These are phyloP conservation scores for Lepidium aucheri DNA, from an alignment of 345 rosid genomes.

Conservation along the genomic window DNA sequence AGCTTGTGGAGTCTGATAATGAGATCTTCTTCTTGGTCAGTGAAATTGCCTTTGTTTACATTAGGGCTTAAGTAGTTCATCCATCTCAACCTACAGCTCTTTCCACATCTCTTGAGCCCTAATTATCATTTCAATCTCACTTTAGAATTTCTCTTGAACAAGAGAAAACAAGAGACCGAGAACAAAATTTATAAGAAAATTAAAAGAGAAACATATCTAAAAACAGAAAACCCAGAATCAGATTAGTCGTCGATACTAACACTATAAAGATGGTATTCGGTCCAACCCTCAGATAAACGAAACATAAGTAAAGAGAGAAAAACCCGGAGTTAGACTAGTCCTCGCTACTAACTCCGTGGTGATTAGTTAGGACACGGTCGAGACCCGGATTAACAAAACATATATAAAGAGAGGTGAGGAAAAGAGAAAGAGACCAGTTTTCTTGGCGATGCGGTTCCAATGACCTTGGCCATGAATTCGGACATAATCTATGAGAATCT, in stretches of 20 bases:
- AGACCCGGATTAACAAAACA: too few species aligned
- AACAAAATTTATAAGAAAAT: too few species aligned
- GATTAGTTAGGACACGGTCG: too few species aligned
- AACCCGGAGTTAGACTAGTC: too few species aligned
- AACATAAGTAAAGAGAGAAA: too few species aligned
- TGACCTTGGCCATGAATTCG: slow-evolving; percentile 45
- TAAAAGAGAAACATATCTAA: too few species aligned
- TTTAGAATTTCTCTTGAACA: background rate
- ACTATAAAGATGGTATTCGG: too few species aligned
- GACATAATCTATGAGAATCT: slow-evolving; percentile 44
- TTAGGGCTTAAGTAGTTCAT: slow-evolving; percentile 49
- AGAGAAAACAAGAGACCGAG: background rate
- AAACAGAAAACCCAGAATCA: too few species aligned
- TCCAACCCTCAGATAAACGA: too few species aligned
- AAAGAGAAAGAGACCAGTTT: slow-evolving; percentile 31
- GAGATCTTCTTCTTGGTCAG: slow-evolving; percentile 54
- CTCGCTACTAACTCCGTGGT: too few species aligned
- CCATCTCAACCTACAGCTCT: slow-evolving; percentile 62
- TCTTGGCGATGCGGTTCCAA: slow-evolving; percentile 49
- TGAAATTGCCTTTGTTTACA: slow-evolving; percentile 38
- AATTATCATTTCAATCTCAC: background rate
- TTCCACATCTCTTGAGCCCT: slow-evolving; percentile 63
- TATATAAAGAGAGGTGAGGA: background rate
- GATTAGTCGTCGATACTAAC: background rate
- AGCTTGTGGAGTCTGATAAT: slow-evolving; percentile 58